Evolutionary conservation across 2,329 filamentous ascomycete species (phyloP).

Genomic region (Rutstroemia sp.): DNA sequence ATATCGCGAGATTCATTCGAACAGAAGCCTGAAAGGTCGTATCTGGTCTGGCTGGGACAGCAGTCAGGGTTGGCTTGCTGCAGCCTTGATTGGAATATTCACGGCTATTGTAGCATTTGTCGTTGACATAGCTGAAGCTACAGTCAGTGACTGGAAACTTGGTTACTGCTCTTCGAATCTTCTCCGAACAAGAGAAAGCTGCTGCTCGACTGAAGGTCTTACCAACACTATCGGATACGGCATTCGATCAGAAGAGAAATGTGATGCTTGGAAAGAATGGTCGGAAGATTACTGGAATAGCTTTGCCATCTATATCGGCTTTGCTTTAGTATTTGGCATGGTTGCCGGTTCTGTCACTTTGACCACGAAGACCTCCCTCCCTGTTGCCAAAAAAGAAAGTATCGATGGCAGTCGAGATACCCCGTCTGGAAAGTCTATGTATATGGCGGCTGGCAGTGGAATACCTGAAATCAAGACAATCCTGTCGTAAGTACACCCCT

Average conservation of each 20-base stretch:
- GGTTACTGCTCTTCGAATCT: conserved; percentile 44
- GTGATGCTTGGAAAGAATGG: conserved; percentile 21
- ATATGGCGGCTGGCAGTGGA: conserved; percentile 49
- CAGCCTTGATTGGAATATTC: conserved; percentile 43
- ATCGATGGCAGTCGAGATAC: conserved; percentile 32
- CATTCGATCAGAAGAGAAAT: conserved; percentile 21
- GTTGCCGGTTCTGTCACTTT: conserved; percentile 42
- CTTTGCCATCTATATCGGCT: conserved; percentile 42
- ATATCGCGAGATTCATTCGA: conserved; percentile 37
- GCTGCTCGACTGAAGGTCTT: conserved; percentile 32
- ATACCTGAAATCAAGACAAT: conserved; percentile 58
- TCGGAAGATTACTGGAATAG: conserved; percentile 30
- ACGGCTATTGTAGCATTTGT: conserved; percentile 48
- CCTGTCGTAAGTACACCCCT: conserved; percentile 23
- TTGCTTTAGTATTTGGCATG: conserved; percentile 42
- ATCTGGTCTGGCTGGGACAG: conserved; percentile 39
- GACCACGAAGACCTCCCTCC: conserved; percentile 41
- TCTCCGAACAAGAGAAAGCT: conserved; percentile 41
- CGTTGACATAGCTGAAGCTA: conserved; percentile 47
- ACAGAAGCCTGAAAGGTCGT: conserved; percentile 35
- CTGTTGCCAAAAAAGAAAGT: conserved; percentile 29
- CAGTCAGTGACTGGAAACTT: conserved; percentile 48
- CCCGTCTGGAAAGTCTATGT: conserved; percentile 37
- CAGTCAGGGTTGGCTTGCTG: conserved; percentile 48
- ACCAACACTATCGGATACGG: neutral